Base-by-base conservation (phyloP, 257 asterid genomes). In the Scutellaria baicalensis region DNA sequence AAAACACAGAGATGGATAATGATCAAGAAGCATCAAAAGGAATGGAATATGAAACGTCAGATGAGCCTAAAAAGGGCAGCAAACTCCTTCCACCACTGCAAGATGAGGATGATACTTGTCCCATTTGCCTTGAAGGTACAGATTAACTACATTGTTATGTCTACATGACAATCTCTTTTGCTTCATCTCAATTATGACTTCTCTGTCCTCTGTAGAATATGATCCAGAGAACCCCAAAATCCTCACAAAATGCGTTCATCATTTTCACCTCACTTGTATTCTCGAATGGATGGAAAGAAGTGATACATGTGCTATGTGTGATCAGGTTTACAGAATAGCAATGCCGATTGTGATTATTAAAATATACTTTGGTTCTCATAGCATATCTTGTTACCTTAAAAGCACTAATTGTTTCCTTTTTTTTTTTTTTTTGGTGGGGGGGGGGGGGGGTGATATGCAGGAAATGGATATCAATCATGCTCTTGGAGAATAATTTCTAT, bases 281-380 rank as follows among this genome's bases (percentile, higher is more conserved):
- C 86, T 90, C 14, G 97, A 90, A 78, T 90, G 97, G 97, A 84
- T 84, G 96, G 97, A 90, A 87, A 89, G 94, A 80, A 90, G 96
- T 78, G 90, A 90, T 57, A 90, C 85, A 2, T 90, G 97, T 77
- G 87, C 97, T 14, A 84, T 90, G 61, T 90, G 97, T 76, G 91
- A 82, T 71, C 86, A 86, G 97, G 97, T 90, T 71, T 58, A 64
- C 44, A 13, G 35, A 40, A 58, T 67, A 42, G 38, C 61, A 45
- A 20, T 47, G 14, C 45, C 12, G 36, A 64, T 17, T 56, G 5
- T 60, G 11, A 12, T 31, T 51, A 51, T 61, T 21, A 17, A 39
- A 31, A 9, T 43, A 40, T 23, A 10, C 31, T 72, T 62, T 18
- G 43, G 59, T 65, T 45, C 43, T 49, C 13, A 39, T 61, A 45